These are phyloP conservation scores for Ormosia semicastrata DNA, from an alignment of 306 rosid species.

Conservation along the genomic window DNA sequence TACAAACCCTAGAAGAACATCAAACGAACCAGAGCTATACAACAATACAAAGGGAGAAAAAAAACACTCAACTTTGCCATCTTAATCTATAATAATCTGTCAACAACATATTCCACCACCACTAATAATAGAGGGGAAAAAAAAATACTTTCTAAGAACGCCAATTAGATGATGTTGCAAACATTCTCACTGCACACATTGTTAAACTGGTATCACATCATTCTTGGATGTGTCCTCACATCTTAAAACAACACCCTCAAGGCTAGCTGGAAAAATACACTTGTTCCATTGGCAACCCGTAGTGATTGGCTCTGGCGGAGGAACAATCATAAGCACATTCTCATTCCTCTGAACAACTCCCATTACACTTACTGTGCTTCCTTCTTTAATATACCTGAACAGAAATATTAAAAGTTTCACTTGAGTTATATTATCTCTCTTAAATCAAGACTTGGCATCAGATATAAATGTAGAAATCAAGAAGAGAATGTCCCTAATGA, in stretches of 20 bases:
- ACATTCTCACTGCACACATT: slow-evolving; percentile 17
- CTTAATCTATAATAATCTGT: slow-evolving; percentile 36
- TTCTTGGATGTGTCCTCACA: slow-evolving; percentile 79
- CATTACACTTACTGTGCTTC: slow-evolving; percentile 96
- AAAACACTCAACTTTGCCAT: slow-evolving; percentile 27
- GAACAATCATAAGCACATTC: slow-evolving; percentile 90
- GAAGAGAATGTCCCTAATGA: not conserved
- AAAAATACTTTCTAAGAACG: slow-evolving; percentile 31
- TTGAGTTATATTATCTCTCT: not conserved
- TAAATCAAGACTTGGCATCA: not conserved
- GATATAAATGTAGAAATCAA: not conserved
- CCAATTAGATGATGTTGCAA: slow-evolving; percentile 32
- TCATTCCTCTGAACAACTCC: slow-evolving; percentile 97
- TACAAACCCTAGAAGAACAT: slow-evolving; percentile 47
- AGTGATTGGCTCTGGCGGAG: slow-evolving; percentile 79
- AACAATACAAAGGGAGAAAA: slow-evolving; percentile 30
- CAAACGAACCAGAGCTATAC: slow-evolving; percentile 46
- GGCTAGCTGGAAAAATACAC: slow-evolving; percentile 80
- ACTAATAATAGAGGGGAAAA: slow-evolving; percentile 44
- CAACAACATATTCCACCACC: slow-evolving; percentile 37
- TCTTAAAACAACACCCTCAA: slow-evolving; percentile 84
- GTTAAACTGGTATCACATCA: slow-evolving; percentile 87
- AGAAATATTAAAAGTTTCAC: slow-evolving; percentile 6
- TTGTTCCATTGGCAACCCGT: slow-evolving; percentile 87
- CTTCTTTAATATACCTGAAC: slow-evolving; percentile 86